Conservation (phyloP, 441 rosid genomes). For the Mallotus japonicus region DNA sequence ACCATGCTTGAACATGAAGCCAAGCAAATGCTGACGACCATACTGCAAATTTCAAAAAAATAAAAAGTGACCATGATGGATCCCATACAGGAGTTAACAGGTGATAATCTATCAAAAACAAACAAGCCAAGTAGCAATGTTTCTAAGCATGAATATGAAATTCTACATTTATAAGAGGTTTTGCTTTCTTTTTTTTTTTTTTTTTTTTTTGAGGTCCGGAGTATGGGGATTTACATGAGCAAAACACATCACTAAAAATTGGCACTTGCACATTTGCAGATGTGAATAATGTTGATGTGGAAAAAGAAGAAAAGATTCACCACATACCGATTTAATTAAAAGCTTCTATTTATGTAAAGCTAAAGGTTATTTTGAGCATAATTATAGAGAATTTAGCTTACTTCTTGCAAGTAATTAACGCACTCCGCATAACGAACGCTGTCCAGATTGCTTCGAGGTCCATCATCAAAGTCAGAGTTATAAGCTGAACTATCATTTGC, state of each 20-base stretch:
- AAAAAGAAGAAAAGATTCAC: too few species aligned
- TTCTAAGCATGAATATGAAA: slow-evolving; percentile 7
- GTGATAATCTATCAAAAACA: slow-evolving; percentile 3
- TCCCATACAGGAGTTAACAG: slow-evolving; percentile 10
- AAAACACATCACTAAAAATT: neutral
- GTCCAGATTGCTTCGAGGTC: slow-evolving; percentile 92
- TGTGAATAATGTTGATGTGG: neutral
- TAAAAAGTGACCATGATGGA: slow-evolving; percentile 1
- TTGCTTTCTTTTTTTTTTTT: neutral
- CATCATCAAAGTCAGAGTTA: slow-evolving; percentile 66
- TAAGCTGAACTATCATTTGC: slow-evolving; percentile 48
- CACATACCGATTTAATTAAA: neutral
- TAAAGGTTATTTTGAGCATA: neutral
- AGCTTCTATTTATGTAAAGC: slow-evolving; percentile 10
- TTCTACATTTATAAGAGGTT: neutral
- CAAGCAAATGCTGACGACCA: slow-evolving; percentile 85
- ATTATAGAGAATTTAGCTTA: slow-evolving; percentile 35
- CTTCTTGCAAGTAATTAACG: slow-evolving; percentile 86
- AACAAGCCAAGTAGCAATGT: neutral
- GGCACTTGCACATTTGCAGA: neutral
- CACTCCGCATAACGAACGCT: slow-evolving; percentile 76
- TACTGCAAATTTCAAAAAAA: slow-evolving; percentile 56
- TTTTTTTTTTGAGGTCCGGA: neutral
- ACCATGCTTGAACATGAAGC: slow-evolving; percentile 93
- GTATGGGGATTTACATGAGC: too few species aligned